Base-by-base conservation (phyloP, 768 basidiomycete species). In the Artomyces pyxidatus region DNA sequence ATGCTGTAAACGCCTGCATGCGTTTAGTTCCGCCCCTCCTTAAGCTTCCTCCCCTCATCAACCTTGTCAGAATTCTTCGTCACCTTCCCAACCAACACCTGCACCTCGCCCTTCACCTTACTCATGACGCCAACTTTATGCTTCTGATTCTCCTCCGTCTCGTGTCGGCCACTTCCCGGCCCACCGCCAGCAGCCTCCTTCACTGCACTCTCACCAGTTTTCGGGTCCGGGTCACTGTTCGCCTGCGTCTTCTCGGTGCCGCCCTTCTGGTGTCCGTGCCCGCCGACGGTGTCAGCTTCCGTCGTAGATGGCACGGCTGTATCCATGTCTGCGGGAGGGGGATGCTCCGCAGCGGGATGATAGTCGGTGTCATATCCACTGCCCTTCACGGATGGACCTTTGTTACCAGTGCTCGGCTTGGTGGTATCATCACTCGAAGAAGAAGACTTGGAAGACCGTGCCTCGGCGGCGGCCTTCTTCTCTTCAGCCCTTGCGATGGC, bases 51-150 rank as follows among this genome's bases (percentile, higher is more conserved):
- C 11, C 53, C 53, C 29, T 42, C 50, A 22, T 54, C 53, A 26
- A 54, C 50, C 45, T 39, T 54, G 4, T 40, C 53, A 27, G 25
- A 37, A 16, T 52, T 54, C 32, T 41, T 25, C 14, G 49, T 54
- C 9, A 49, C 53, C 41, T 47, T 54, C 3, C 53, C 53, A 10
- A 54, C 41, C 16, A 54, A 45, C 19, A 52, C 42, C 35, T 47
- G 51, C 49, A 54, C 46, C 28, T 47, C 53, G 1, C 50, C 53
- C 41, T 47, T 54, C 22, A 54, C 50, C 27, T 43, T 51, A 23
- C 38, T 39, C 50, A 54, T 42, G 17, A 54, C 41, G 21, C 30
- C 51, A 4, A 41, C 53, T 37, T 44, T 54, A 14, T 42, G 45
- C 28, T 46, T 43, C 17, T 53, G 17, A 26, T 40, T 12, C 32